A percentile compares a stretch with the other conserved stretches of the same genome.
Evolutionary conservation across 371 early-diverging fungal genomes (phyloP).

Genomic region (Mortierella sp.): DNA sequence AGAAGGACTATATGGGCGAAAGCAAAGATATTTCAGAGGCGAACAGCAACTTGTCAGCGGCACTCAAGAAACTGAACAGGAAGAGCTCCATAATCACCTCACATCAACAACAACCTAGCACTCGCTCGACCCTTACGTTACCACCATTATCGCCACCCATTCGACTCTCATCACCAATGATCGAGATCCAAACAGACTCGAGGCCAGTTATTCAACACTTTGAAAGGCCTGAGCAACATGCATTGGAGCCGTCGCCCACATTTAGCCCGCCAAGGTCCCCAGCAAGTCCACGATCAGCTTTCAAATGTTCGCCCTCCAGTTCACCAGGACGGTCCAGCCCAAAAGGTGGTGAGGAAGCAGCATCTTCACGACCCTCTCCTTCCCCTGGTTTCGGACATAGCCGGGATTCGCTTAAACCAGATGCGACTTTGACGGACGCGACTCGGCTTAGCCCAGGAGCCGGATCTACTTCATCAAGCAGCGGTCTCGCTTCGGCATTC

Average conservation of each 20-base stretch:
- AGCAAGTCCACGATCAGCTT: conserved; percentile 19
- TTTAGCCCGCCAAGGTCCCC: conserved; percentile 29
- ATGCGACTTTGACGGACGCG: background rate
- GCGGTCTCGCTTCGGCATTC: background rate
- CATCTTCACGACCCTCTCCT: background rate
- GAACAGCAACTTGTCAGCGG: conserved; percentile 16
- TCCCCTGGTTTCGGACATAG: conserved; percentile 1
- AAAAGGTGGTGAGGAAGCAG: background rate
- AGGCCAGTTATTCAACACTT: background rate
- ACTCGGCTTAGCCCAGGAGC: conserved; percentile 16
- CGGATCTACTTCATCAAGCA: background rate
- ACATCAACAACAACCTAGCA: background rate
- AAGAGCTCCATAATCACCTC: conserved; percentile 12
- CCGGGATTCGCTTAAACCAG: conserved; percentile 10
- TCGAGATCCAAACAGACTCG: background rate
- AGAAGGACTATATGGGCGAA: conserved; percentile 4
- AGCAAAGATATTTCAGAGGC: conserved; percentile 19
- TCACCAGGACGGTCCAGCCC: conserved; percentile 9
- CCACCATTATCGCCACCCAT: conserved; percentile 19
- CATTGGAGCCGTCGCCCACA: conserved; percentile 21
- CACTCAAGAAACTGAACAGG: conserved; percentile 33
- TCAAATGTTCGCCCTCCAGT: conserved; percentile 14
- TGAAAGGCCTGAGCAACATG: background rate
- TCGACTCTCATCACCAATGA: background rate
- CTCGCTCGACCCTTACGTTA: conserved; percentile 16